Evolutionary conservation across 768 basidiomycete genomes (phyloP).

Genomic region (Mycena amicta): DNA sequence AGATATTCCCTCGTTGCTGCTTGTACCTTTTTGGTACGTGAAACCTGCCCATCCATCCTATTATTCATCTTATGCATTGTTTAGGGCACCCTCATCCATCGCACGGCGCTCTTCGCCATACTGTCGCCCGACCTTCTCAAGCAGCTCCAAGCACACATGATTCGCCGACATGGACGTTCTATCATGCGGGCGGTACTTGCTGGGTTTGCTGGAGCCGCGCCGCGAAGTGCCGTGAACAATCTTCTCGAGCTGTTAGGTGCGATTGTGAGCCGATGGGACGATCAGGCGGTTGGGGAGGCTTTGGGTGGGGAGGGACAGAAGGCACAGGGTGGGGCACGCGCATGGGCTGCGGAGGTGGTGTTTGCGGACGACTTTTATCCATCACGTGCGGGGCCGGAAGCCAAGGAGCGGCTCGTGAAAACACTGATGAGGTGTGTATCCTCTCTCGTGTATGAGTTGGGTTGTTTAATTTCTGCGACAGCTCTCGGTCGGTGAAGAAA

Average conservation of each 20-base stretch:
- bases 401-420: slow-evolving; percentile 79
- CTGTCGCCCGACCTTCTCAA: slow-evolving; percentile 51
- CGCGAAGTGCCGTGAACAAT: slow-evolving; percentile 80
- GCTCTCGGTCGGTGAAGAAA: slow-evolving; percentile 35
- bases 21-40: slow-evolving; percentile 80
- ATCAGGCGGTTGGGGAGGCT: slow-evolving; percentile 43
- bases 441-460: background rate
- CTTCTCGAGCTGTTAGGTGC: slow-evolving; percentile 80
- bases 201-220: slow-evolving; percentile 84
- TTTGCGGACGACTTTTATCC: slow-evolving; percentile 75
- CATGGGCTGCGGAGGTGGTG: slow-evolving; percentile 77
- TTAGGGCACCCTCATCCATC: slow-evolving; percentile 67
- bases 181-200: slow-evolving; percentile 75
- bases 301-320: slow-evolving; percentile 26
- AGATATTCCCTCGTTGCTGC: slow-evolving; percentile 84
- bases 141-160: slow-evolving; percentile 49
- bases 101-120: slow-evolving; percentile 64
- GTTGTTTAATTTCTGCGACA: slow-evolving; percentile 14
- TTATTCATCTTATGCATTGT: slow-evolving; percentile 3
- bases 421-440: slow-evolving; percentile 62
- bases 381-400: slow-evolving; percentile 71
- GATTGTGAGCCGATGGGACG: slow-evolving; percentile 58
- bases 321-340: slow-evolving; percentile 38
- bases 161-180: slow-evolving; percentile 57
- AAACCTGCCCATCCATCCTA: no score